These are phyloP conservation scores for Amniculicola lignicola DNA, from an alignment of 495 filamentous ascomycete genomes.

Conservation along the genomic window DNA sequence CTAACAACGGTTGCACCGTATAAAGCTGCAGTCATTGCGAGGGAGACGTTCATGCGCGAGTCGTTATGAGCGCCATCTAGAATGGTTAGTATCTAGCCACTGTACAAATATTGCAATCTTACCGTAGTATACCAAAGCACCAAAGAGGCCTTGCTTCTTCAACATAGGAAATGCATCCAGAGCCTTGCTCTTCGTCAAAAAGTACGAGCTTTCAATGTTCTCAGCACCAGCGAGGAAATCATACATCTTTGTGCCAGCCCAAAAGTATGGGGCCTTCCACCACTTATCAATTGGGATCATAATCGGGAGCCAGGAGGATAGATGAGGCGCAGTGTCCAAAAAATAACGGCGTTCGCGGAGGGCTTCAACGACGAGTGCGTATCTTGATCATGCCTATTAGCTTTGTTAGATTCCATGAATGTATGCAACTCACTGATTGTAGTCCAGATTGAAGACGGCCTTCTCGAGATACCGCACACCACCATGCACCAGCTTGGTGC, in stretches of 20 bases:
- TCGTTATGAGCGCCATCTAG: slow-evolving; percentile 93
- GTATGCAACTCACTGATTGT: slow-evolving; percentile 62
- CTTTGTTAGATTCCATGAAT: neutral
- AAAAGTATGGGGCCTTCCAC: slow-evolving; percentile 98
- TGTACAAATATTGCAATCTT: slow-evolving; percentile 25
- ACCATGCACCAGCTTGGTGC: slow-evolving; percentile 95
- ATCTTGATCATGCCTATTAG: slow-evolving; percentile 48
- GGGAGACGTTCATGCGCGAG: slow-evolving; percentile 95
- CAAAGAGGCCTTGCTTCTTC: slow-evolving; percentile 77
- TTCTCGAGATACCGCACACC: slow-evolving; percentile 96
- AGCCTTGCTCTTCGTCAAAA: slow-evolving; percentile 89
- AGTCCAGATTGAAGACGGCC: slow-evolving; percentile 94
- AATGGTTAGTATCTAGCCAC: slow-evolving; percentile 32
- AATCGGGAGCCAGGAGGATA: slow-evolving; percentile 92
- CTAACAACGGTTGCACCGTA: slow-evolving; percentile 93
- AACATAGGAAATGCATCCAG: slow-evolving; percentile 98
- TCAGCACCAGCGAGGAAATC: slow-evolving; percentile 92
- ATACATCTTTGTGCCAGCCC: slow-evolving; percentile 92
- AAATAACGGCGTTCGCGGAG: slow-evolving; percentile 95
- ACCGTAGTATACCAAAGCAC: slow-evolving; percentile 94
- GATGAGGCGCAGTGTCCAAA: slow-evolving; percentile 89
- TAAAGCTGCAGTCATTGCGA: slow-evolving; percentile 92
- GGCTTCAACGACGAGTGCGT: slow-evolving; percentile 88
- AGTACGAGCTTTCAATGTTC: slow-evolving; percentile 96
- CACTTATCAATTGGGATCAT: slow-evolving; percentile 95